Conservation (phyloP, 2,329 filamentous ascomycete genomes). For the Aspergillus sojae region DNA sequence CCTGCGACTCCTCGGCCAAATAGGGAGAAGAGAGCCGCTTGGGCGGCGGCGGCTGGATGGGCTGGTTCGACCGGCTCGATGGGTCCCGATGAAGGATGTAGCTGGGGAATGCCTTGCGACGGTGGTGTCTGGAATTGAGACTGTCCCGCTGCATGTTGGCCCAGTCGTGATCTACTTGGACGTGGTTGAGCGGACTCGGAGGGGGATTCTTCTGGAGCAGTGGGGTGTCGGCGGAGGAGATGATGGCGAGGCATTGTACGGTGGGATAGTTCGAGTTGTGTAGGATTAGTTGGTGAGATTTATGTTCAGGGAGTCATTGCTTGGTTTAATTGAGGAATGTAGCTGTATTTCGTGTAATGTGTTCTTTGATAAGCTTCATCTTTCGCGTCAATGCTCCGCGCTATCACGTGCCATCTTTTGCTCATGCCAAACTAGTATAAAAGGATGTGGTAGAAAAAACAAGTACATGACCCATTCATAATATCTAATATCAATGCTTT, state of each 20-base stretch:
- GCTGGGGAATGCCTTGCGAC: conserved; percentile 30
- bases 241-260: conserved; percentile 26
- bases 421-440: neutral
- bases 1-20: conserved; percentile 19
- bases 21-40: conserved; percentile 27
- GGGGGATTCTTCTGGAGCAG: neutral
- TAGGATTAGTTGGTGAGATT: neutral
- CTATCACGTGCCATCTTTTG: neutral
- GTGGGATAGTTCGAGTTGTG: neutral
- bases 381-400: conserved; percentile 1
- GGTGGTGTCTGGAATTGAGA: conserved; percentile 38
- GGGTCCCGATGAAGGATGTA: conserved; percentile 30
- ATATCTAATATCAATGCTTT: neutral
- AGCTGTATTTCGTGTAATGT: neutral
- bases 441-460: neutral
- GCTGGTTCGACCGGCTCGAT: conserved; percentile 26
- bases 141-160: conserved; percentile 12
- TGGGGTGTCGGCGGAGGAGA: conserved; percentile 18
- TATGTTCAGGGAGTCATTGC: neutral
- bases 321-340: neutral
- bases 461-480: neutral
- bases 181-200: conserved; percentile 16
- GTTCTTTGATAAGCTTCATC: neutral
- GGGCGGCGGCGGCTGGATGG: conserved; percentile 23
- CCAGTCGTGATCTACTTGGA: conserved; percentile 11